Evolutionary conservation across 1,284 basidiomycete genomes (phyloP), one percentile per base, ranked within the genome.

Genomic region (Fomitiporia mediterranea): DNA sequence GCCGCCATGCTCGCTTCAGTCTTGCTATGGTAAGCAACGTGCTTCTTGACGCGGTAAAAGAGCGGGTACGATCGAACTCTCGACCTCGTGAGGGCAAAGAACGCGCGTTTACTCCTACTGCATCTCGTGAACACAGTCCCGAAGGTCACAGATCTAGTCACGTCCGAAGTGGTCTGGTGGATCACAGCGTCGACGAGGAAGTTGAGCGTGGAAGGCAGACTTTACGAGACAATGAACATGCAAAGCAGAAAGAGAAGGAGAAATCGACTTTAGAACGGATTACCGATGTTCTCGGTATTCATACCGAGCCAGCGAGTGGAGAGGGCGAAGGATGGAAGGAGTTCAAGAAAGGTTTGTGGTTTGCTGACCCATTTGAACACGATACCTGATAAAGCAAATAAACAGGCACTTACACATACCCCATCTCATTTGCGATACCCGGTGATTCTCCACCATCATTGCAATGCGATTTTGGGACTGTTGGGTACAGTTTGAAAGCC

Each of bases 351-450:
- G 94, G 94, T 89, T 56, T 43, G 76, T n/a, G 30, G 17, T 23
- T 27, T n/a, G n/a, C 23, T 44, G 7, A 38, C 32, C 32, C 49
- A 28, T 39, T 15, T 25, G n/a, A n/a, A n/a, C n/a, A n/a, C n/a
- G n/a, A n/a, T n/a, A n/a, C n/a, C n/a, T n/a, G n/a, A 17, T 11
- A 25, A 43, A 35, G 43, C 30, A 13, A n/a, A n/a, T n/a, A n/a
- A 19, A 19, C 64, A 90, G 92, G 93, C n/a, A 88, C 84, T 4
- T 98, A 98, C 69, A 94, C 89, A 40, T 99, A 94, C 69, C 94
- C 95, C 1, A 91, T 99, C 65, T 91, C 90, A 17, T 92, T 98
- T 69, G 78, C 86, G 3, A 84, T 99, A 48, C 93, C 95, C 0
- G 77, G 83, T 2, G 81, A 83, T 58, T 79, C 89, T 2, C 93